Evolutionary conservation across 169 alveolate genomes (phyloP), one percentile per base, ranked within the genome.

Genomic region (Babesia divergens): DNA sequence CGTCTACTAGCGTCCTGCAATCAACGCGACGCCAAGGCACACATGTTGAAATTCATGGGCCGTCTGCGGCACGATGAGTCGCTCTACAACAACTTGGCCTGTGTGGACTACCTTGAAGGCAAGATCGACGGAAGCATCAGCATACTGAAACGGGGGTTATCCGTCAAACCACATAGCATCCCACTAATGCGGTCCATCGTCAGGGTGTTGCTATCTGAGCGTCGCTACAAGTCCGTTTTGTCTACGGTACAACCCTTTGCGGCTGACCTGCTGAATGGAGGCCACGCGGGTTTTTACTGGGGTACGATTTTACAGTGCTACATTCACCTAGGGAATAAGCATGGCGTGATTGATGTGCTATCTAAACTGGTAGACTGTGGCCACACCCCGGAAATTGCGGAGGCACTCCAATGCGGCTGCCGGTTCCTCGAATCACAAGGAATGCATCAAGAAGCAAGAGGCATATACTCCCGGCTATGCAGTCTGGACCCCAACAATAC

Each of bases 351-450:
- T 11, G 32, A 38, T 22, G 64, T 44, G 32, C 60, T 71, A 0
- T 28, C 35, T 3, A 28, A 38, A 28, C 54, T 55, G 43, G 37
- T 70, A 1, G 26, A 18, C 9, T 62, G 46, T 20, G 14, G 44
- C 3, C 40, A 67, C 22, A 5, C 53, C 18, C n/a, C 49, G 35
- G 71, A 18, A 4, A 37, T 34, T 11, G 59, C 49, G 5, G 64
- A 32, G 20, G 59, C 40, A 16, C 31, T 75, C 8, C 28, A 42
- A 28, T 46, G 26, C 2, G 85, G 85, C 37, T 75, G 85, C 59
- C 40, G 53, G n/a, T 75, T 59, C 31, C 52, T 75, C n/a, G 85
- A 75, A 38, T 49, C 65, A 56, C 68, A 75, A 3, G 70, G 62
- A n/a, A 49, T 20, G 71, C 72, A 75, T 37, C 28, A 22, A 0